Evolutionary conservation across 1,284 basidiomycete genomes (phyloP), one percentile per base, ranked within the genome.

Genomic region (Veloboletus limbatus): DNA sequence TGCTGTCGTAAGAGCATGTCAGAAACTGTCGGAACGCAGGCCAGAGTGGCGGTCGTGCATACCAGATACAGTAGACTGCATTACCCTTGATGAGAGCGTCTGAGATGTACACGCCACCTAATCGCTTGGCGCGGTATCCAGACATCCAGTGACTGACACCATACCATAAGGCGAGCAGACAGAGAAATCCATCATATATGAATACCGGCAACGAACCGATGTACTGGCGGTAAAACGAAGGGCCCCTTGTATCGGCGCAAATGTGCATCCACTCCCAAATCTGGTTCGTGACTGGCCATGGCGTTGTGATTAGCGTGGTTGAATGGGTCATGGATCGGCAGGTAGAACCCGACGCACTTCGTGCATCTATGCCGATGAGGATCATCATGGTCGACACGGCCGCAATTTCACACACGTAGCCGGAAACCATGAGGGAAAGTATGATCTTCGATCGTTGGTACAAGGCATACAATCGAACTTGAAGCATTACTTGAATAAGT

Each of bases 61-160:
- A 58, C 57, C 52, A 55, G 26, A 55, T 5, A 35, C 57, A 62
- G 30, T 58, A 62, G 18, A 34, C 24, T 6, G 16, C 18, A 7
- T 53, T 59, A 6, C 42, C 57, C 24, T 41, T 58, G 30, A 60
- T 8, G 5, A 58, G 43, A 10, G 28, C 18, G 5, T 44, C 40
- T 25, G 52, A 9, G 7, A 62, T 16, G 14, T 16, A 24, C 1
- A 49, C 31, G 2, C 46, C 37, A 9, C 48, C 26, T 6, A 26
- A 20, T 24, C 37, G 32, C 25, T 18, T 39, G 2, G 39, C 18
- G 4, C n/a, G 41, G 31, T 39, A 42, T 34, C 30, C 47, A 3
- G 26, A 43, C n/a, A 48, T 33, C 43, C 48, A 48, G 9, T 17
- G 41, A 7, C 48, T 33, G 28, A 60, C 9, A 8, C 52, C 39